Evolutionary conservation across 139 green algal genomes (phyloP), one percentile per base, ranked within the genome.

Genomic region (Chlorella ohadii): DNA sequence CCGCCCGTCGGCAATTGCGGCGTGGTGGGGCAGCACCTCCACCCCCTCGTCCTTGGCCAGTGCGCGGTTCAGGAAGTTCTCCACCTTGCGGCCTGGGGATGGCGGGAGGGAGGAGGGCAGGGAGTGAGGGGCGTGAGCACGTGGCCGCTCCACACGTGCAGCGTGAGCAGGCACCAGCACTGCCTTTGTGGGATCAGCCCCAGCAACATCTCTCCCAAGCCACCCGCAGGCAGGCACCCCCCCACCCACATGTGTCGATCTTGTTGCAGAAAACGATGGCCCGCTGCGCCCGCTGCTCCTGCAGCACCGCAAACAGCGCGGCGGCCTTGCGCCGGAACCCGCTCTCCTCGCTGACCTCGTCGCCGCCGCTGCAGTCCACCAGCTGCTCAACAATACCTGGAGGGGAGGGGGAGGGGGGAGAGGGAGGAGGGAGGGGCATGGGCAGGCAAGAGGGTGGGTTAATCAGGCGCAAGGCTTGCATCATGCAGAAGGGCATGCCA

Each of bases 321-420:
- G 91, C 91, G 22, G 91, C 83, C 90, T 98, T 98, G 74, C 96
- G 90, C 57, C 56, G 44, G 33, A 92, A 93, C 33, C 92, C 96
- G 28, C 38, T 92, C 86, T 97, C 95, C 55, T 95, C 90, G 27
- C 81, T 90, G 16, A 97, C 89, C 61, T 96, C 93, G 17, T 94
- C 93, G 23, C 95, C 96, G n/a, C 96, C 96, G 73, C 86, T 94
- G 90, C 96, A 99, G 88, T 99, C 96, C 36, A 99, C 88, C 38
- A 99, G 88, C 89, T 97, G 92, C 91, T 98, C 93, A n/a, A 83
- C 79, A 63, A 95, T 84, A 7, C 93, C 93, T 91, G 88, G 31
- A n/a, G 47, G 39, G 12, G 56, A 19, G 64, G n/a, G 74, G 51
- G 2, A 59, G 51, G 51, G 12, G 3, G 51, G 51, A 13, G 12